Base-by-base conservation (phyloP, 257 asterid genomes). In the Scutellaria minor region DNA sequence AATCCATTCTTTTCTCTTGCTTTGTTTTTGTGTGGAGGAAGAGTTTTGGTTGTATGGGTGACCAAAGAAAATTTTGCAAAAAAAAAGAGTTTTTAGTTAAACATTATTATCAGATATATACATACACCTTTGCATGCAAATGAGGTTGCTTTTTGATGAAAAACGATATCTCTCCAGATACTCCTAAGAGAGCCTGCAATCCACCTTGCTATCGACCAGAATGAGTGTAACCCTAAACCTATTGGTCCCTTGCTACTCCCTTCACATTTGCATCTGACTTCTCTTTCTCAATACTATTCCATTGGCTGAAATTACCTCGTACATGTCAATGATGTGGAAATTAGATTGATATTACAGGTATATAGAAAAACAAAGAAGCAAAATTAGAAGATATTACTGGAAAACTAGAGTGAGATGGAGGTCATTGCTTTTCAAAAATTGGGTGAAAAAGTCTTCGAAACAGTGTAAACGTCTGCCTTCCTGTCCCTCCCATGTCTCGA, bases 1-100 rank as follows among this genome's bases (percentile, higher is more conserved):
- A 55, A 46, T 44, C 55, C 68, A 18, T 48, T 44, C 22, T 24
- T 59, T 10, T 58, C 76, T 10, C 50, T 61, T 51, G 1, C 61
- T 14, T 60, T 14, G 35, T 48, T 65, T 42, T 66, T 71, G 13
- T 5, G 10, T 31, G 18, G 18, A 7, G n/a, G 42, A 22, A 56
- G n/a, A 46, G 24, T 44, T 47, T 65, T 55, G 56, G 39, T 55
- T 53, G 27, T 70, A 8, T 4, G 1, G 15, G 15, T 52, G 52
- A 14, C 18, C 12, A 45, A 31, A 7, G 39, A 35, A 75, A 50
- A 50, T 39, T 48, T 48, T 20, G 4, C 27, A 5, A 9, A 27
- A 6, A 14, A 12, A 24, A 6, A 14, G 12, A 14, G 12, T 11
- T 27, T n/a, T 1, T 2, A 65, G 39, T 65, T 65, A 0, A 45